Conservation (phyloP, 1,284 basidiomycete species). For the Malassezia obtusa region DNA sequence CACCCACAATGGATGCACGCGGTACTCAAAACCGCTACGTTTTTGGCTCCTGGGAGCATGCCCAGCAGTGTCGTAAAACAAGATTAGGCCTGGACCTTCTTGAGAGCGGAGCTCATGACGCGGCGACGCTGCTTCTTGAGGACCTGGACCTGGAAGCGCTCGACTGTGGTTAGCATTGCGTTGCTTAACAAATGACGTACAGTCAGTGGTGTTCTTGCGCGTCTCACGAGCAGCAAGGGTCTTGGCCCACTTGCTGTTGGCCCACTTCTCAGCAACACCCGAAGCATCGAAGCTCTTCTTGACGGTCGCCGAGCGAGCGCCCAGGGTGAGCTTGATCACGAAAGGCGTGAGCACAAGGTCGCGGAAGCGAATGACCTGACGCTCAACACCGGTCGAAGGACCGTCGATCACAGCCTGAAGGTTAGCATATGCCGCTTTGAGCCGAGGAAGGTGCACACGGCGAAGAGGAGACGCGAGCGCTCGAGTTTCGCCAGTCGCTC, state of each 20-base stretch:
- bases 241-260: slow-evolving; percentile 72
- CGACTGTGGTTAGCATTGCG: slow-evolving; percentile 51
- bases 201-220: slow-evolving; percentile 74
- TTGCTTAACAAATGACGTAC: slow-evolving; percentile 1
- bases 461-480: neutral
- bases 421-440: neutral
- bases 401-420: slow-evolving; percentile 89
- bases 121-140: slow-evolving; percentile 54
- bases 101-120: slow-evolving; percentile 39
- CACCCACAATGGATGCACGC: neutral
- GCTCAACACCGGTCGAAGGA: slow-evolving; percentile 77
- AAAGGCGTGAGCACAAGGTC: slow-evolving; percentile 84
- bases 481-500: too few relatives aligned
- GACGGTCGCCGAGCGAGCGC: slow-evolving; percentile 68
- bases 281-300: slow-evolving; percentile 81
- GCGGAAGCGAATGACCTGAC: slow-evolving; percentile 83
- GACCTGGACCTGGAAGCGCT: slow-evolving; percentile 60
- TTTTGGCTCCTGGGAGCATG: neutral
- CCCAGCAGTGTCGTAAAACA: neutral
- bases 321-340: slow-evolving; percentile 76
- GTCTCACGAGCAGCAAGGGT: slow-evolving; percentile 69
- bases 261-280: slow-evolving; percentile 66
- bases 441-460: neutral
- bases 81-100: slow-evolving; percentile 40
- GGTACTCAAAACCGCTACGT: slow-evolving; percentile 12